phyloP scores from a whole-genome alignment of 164 flowering plant species.

The Pachysandra terminalis region DNA sequence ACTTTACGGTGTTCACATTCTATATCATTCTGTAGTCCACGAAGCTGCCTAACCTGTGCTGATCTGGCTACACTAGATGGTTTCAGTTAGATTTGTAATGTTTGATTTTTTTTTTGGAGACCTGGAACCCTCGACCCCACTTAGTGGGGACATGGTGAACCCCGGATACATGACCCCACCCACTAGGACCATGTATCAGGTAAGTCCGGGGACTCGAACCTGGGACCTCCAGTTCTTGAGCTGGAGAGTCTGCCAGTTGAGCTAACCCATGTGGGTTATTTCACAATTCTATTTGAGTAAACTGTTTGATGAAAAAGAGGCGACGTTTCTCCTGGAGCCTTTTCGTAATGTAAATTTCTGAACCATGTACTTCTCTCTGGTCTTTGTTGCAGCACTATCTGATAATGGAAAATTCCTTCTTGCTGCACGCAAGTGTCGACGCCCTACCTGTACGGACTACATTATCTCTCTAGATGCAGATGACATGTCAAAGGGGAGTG shows the following conservation, averaged over 20 bases:
- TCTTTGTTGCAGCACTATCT: conserved; percentile 41
- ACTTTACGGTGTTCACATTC: neutral
- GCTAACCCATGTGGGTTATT: too few relatives aligned
- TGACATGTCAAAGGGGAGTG: conserved; percentile 59
- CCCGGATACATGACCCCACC: too few relatives aligned
- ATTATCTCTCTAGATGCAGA: conserved; percentile 57
- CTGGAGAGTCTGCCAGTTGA: too few relatives aligned
- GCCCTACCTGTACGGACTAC: conserved; percentile 65
- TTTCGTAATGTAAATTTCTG: neutral
- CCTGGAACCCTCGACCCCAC: too few relatives aligned
- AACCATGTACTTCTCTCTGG: neutral
- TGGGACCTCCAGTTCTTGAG: too few relatives aligned
- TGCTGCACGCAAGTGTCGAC: conserved; percentile 63
- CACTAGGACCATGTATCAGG: too few relatives aligned
- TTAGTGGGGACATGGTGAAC: too few relatives aligned
- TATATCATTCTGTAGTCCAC: neutral
- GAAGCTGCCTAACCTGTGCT: neutral
- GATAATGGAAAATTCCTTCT: conserved; percentile 77
- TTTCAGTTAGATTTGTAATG: neutral
- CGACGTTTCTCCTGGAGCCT: neutral
- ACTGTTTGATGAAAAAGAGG: neutral
- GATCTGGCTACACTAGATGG: neutral
- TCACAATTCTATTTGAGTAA: neutral
- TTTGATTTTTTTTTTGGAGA: too few relatives aligned
- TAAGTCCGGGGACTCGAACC: too few relatives aligned